phyloP scores from a whole-genome alignment of 2,329 filamentous ascomycete species.

The Arthroderma uncinatum region DNA sequence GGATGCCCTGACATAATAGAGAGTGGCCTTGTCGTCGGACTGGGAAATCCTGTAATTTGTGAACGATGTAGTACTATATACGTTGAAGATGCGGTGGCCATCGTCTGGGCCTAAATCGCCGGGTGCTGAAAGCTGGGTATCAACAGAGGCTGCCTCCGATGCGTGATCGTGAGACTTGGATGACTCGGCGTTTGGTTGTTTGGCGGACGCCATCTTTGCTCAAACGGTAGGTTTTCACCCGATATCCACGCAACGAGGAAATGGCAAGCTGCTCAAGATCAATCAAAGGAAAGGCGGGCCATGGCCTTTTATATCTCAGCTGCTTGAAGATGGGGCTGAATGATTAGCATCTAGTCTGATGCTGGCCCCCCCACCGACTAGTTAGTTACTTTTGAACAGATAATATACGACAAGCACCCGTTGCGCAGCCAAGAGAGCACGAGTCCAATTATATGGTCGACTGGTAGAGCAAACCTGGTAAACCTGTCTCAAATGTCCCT shows the following conservation, averaged over 20 bases:
- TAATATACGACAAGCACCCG: background rate
- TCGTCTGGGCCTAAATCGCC: background rate
- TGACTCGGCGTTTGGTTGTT: background rate
- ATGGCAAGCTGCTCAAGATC: background rate
- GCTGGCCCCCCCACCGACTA: background rate
- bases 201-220: background rate
- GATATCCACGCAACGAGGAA: background rate
- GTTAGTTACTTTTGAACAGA: background rate
- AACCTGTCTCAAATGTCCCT: background rate
- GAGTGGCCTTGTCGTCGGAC: constrained; percentile 9
- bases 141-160: background rate
- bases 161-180: background rate
- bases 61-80: constrained; percentile 7
- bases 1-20: constrained; percentile 23
- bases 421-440: background rate
- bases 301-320: background rate
- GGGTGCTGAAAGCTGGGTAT: background rate
- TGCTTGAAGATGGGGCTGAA: background rate
- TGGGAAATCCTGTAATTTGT: constrained; percentile 11
- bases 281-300: background rate
- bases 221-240: no score
- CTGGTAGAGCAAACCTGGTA: background rate
- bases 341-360: background rate
- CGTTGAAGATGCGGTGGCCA: constrained; percentile 10
- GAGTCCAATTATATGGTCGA: background rate